Percentiles rank a stretch among this genome's conserved stretches.
Evolutionary conservation across 2,329 filamentous ascomycete genomes (phyloP).

Genomic region (Fusarium pseudocircinatum): DNA sequence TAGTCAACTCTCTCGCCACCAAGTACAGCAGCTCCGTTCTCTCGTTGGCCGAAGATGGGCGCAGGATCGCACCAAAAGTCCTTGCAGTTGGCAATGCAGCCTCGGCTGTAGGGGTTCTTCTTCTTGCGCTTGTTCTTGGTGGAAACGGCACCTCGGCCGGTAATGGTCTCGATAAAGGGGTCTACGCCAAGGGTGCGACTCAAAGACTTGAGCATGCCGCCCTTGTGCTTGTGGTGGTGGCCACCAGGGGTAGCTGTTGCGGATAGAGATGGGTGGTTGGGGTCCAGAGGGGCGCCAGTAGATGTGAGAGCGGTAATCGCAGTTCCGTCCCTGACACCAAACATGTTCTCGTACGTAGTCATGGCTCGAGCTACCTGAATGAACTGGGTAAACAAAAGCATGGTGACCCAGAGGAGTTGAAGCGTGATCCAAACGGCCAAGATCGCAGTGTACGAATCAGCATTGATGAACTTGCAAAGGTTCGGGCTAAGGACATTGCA

Average conservation of each 20-base stretch:
- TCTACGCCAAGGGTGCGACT: slow-evolving; percentile 88
- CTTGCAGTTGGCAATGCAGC: slow-evolving; percentile 86
- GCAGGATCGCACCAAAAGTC: slow-evolving; percentile 97
- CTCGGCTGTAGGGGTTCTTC: slow-evolving; percentile 86
- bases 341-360: slow-evolving; percentile 98
- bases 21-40: slow-evolving; percentile 78
- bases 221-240: slow-evolving; percentile 64
- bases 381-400: slow-evolving; percentile 94
- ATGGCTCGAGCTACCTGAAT: slow-evolving; percentile 91
- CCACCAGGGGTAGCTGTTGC: slow-evolving; percentile 53
- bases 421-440: slow-evolving; percentile 81
- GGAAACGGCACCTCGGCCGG: slow-evolving; percentile 78
- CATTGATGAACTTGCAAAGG: slow-evolving; percentile 80
- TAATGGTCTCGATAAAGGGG: slow-evolving; percentile 91
- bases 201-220: slow-evolving; percentile 81
- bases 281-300: slow-evolving; percentile 76
- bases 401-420: slow-evolving; percentile 95
- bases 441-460: slow-evolving; percentile 85
- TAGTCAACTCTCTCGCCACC: slow-evolving; percentile 87
- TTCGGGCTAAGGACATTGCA: slow-evolving; percentile 82
- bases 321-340: slow-evolving; percentile 70
- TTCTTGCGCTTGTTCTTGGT: slow-evolving; percentile 63
- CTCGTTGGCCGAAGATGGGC: slow-evolving; percentile 78
- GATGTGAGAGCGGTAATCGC: slow-evolving; percentile 81
- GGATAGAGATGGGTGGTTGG: slow-evolving; percentile 71